Conservation (phyloP, 768 basidiomycete species). For the Auriscalpium vulgare region DNA sequence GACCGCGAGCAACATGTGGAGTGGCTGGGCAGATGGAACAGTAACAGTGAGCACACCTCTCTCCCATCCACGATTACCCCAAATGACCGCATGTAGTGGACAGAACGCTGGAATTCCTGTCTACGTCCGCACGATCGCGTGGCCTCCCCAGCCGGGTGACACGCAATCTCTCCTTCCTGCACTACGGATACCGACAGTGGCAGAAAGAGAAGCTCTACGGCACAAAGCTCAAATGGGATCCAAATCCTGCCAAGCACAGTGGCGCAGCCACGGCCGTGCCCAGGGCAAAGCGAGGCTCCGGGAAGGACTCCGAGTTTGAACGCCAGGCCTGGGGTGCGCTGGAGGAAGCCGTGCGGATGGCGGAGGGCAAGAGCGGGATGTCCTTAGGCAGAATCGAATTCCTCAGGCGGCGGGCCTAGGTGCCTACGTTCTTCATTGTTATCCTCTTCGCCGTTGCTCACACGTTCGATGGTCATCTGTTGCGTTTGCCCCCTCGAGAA, state of each 20-base stretch:
- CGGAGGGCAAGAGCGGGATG: conserved; percentile 45
- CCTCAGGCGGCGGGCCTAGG: conserved; percentile 3
- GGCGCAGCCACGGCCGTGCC: too few relatives aligned
- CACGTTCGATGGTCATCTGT: too few relatives aligned
- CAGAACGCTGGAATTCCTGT: conserved; percentile 52
- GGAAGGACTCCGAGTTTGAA: conserved; percentile 19
- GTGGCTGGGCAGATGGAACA: conserved; percentile 10
- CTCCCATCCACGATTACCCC: background rate
- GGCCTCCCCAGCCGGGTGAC: conserved; percentile 56
- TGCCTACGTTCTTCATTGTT: too few relatives aligned
- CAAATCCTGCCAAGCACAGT: conserved; percentile 18
- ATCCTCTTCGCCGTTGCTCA: too few relatives aligned
- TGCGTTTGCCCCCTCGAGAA: too few relatives aligned
- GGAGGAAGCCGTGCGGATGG: conserved; percentile 48
- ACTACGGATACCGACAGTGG: conserved; percentile 24
- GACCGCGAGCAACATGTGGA: conserved; percentile 4
- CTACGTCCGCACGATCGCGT: conserved; percentile 52
- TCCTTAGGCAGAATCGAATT: conserved; percentile 39
- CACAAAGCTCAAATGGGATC: conserved; percentile 32
- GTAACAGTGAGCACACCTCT: conserved; percentile 4
- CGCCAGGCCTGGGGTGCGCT: conserved; percentile 38
- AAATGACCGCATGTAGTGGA: conserved; percentile 41
- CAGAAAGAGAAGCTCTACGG: conserved; percentile 2
- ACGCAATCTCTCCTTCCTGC: conserved; percentile 41
- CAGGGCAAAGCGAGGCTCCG: background rate